Base-by-base conservation (phyloP, 2,329 filamentous ascomycete genomes). In the Akanthomyces lecanii region DNA sequence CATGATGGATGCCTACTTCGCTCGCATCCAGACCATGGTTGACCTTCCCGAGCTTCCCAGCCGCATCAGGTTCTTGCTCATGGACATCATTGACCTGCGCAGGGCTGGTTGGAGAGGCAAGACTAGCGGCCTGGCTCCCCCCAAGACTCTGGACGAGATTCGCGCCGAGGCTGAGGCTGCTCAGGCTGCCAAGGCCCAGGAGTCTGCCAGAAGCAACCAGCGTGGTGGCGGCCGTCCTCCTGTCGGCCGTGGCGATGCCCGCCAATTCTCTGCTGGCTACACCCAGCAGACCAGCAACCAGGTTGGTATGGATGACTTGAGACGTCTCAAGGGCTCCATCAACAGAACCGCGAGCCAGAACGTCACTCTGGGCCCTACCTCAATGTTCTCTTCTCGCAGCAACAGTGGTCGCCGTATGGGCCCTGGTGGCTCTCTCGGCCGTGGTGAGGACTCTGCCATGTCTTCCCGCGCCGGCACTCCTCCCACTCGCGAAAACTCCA, bases 1-100 rank as follows among this genome's bases (percentile, higher is more conserved):
- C 60, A 88, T 97, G 82, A 96, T 99, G 88, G 89, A 95, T 73
- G 89, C 88, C 50, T 99, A 99, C 85, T 99, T 99, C 77, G 80
- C 85, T 66, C 91, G 95, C 66, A 97, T 99, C 70, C 83, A 90
- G 70, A 83, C 81, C 69, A 93, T 96, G 83, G 83, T 93, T 65
- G 87, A 93, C 30, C 87, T 91, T 65, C 88, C 89, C 14, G 89
- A 90, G 38, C 83, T 99, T 28, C 88, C 89, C 57, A 97, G 92
- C 77, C 89, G 95, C 81, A 83, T 97, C 69, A 88, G 86, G 74
- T 99, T 98, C 79, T 98, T 99, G 95, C 85, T 99, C 65, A 87
- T 98, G 87, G 95, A 99, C 73, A 85, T 97, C 62, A 75, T 96
- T 63, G 95, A 99, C 74, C 82, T 99, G 67, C 89, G 95, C 68